Percentiles rank a stretch among this genome's conserved stretches.
These are phyloP conservation scores for Volutella citrinella DNA, from an alignment of 2,329 filamentous ascomycete species.

Conservation along the genomic window DNA sequence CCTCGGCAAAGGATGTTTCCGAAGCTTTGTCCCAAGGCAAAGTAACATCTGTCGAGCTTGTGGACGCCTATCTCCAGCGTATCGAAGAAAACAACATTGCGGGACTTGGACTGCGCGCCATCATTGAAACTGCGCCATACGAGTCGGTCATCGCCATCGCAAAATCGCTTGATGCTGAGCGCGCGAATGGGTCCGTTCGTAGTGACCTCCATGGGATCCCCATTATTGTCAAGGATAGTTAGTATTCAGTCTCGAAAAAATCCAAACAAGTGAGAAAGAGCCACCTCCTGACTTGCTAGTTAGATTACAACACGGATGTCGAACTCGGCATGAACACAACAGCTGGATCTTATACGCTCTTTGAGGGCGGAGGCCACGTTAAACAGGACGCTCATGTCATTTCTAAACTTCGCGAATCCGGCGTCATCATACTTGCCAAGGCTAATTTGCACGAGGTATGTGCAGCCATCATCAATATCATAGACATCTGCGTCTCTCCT, in stretches of 20 bases:
- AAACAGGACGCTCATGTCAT: constrained; percentile 12
- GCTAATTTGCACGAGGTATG: constrained; percentile 11
- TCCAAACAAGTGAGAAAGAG: no score
- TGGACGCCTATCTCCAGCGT: constrained; percentile 1
- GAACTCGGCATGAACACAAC: constrained; percentile 19
- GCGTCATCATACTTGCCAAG: constrained; percentile 20
- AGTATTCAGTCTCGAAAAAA: neutral
- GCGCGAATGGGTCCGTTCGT: constrained; percentile 12
- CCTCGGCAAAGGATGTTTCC: neutral
- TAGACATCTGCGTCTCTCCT: neutral
- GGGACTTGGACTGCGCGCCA: neutral
- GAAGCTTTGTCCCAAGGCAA: neutral
- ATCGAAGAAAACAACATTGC: neutral
- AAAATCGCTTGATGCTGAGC: constrained; percentile 16
- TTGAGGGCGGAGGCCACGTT: constrained; percentile 4
- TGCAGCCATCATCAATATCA: neutral
- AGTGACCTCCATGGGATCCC: constrained; percentile 22
- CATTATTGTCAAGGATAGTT: constrained; percentile 20
- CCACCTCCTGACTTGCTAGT: neutral
- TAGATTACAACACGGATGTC: constrained; percentile 14
- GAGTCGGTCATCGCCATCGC: neutral
- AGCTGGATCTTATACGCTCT: constrained; percentile 14
- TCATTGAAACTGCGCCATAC: neutral
- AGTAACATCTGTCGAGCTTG: constrained; percentile 1
- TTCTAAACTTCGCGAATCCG: constrained; percentile 14